Conservation (phyloP, 345 rosid genomes). For the Balakata baccata region DNA sequence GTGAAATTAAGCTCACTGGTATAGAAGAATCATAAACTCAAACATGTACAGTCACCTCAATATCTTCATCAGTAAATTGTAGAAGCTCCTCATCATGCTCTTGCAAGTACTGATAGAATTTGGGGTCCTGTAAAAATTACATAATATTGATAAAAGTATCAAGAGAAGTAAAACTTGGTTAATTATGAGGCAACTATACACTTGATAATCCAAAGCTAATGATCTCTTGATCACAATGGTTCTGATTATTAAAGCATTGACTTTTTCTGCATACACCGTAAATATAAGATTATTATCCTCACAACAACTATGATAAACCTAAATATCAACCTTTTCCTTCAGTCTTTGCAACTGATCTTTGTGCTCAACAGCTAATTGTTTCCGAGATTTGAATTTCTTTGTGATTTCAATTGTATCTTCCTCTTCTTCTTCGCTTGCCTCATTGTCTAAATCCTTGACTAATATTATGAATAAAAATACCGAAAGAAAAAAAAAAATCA, state of each 20-base stretch:
- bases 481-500: too few relatives aligned
- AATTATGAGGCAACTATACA: not conserved
- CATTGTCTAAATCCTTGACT: too few relatives aligned
- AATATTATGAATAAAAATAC: too few relatives aligned
- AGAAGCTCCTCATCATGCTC: conserved; percentile 74
- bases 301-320: not conserved
- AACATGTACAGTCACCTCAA: conserved; percentile 47
- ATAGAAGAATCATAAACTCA: conserved; percentile 1
- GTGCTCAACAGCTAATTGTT: conserved; percentile 56
- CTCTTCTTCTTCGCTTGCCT: conserved; percentile 4
- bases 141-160: not conserved
- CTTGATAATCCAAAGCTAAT: not conserved
- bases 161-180: not conserved
- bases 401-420: not conserved
- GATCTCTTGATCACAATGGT: not conserved
- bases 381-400: conserved; percentile 33
- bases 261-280: not conserved
- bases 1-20: not conserved
- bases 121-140: conserved; percentile 58
- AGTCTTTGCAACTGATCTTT: conserved; percentile 71
- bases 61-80: conserved; percentile 65
- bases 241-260: not conserved
- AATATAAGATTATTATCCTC: not conserved
- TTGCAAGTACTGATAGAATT: conserved; percentile 71
- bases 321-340: conserved; percentile 50